Evolutionary conservation across 2,329 filamentous ascomycete genomes (phyloP), one percentile per base, ranked within the genome.

Genomic region (Colletotrichum musicola): DNA sequence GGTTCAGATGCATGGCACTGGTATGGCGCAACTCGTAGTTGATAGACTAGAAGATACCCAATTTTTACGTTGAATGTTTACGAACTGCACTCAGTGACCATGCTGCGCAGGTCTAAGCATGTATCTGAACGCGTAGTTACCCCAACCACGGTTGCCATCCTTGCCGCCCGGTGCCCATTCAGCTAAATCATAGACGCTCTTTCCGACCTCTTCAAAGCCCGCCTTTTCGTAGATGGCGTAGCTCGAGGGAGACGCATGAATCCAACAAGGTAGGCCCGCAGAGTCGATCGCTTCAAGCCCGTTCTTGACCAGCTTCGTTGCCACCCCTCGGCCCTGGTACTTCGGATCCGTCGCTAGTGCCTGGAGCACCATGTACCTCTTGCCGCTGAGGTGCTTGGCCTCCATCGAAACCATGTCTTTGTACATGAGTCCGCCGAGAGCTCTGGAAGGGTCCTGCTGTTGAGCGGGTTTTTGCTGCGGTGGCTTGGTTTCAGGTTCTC

Each of bases 221-320:
- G 12, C 40, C 47, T 25, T 59, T 13, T 22, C 65, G 22, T 68
- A 68, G 13, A 65, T 2, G 6, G 2, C 18, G 18, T 50, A 35
- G 42, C 65, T 68, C 6, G 49, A 30, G 16, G 61, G 61, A 7
- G 49, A 68, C 16, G 54, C 65, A 5, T 64, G 65, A 2, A 64
- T 50, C 65, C 61, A 64, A 7, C 65, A 68, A 4, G 40, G 16
- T 4, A 64, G 54, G 0, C 22, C 47, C 4, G 16, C 16, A 0
- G 12, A n/a, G 22, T 68, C 61, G 9, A 50, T 2, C 20, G n/a
- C 42, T 7, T 65, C 61, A n/a, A 65, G 25, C 4, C 65, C 18
- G 1, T 44, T 30, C 30, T 12, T 27, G 1, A 65, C 2, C 30
- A 68, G 18, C 14, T 25, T 49, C 7, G 38, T 64, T 6, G 40